phyloP scores from a whole-genome alignment of 352 stramenopile species.

The Phytopythium litorale region DNA sequence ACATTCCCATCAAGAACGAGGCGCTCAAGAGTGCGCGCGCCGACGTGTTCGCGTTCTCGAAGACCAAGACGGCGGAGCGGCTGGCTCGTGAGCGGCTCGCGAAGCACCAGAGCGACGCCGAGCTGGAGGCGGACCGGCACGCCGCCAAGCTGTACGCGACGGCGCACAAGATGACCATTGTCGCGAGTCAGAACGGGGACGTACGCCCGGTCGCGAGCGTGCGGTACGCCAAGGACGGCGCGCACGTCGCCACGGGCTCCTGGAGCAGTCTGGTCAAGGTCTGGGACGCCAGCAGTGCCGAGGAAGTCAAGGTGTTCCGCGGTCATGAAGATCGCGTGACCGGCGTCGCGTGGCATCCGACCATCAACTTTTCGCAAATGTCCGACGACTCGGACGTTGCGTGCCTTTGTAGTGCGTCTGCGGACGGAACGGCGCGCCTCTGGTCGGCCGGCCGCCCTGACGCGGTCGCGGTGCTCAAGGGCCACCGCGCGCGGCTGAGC shows the following conservation, averaged over 20 bases:
- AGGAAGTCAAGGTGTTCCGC: conserved; percentile 69
- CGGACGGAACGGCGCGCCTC: conserved; percentile 70
- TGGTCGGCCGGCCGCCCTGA: conserved; percentile 61
- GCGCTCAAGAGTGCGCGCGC: conserved; percentile 83
- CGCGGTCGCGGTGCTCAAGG: conserved; percentile 54
- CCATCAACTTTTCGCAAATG: conserved; percentile 46
- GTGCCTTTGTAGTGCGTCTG: conserved; percentile 74
- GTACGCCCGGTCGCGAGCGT: conserved; percentile 85
- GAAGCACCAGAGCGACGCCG: conserved; percentile 19
- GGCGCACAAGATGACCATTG: conserved; percentile 70
- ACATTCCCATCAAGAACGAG: conserved; percentile 71
- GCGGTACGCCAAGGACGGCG: conserved; percentile 54
- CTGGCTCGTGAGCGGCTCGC: conserved; percentile 54
- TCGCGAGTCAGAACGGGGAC: conserved; percentile 95
- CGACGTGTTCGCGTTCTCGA: conserved; percentile 79
- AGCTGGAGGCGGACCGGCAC: conserved; percentile 50
- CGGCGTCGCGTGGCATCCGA: conserved; percentile 82
- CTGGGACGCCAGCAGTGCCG: conserved; percentile 83
- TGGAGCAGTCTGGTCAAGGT: conserved; percentile 94
- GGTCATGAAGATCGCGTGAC: conserved; percentile 88
- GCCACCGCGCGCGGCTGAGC: conserved; percentile 69
- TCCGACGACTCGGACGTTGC: conserved; percentile 49
- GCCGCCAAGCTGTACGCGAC: conserved; percentile 82
- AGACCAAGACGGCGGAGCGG: conserved; percentile 46
- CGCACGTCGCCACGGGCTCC: conserved; percentile 84